Conservation (phyloP, 108 stramenopile species). For the Seminavis robusta region DNA sequence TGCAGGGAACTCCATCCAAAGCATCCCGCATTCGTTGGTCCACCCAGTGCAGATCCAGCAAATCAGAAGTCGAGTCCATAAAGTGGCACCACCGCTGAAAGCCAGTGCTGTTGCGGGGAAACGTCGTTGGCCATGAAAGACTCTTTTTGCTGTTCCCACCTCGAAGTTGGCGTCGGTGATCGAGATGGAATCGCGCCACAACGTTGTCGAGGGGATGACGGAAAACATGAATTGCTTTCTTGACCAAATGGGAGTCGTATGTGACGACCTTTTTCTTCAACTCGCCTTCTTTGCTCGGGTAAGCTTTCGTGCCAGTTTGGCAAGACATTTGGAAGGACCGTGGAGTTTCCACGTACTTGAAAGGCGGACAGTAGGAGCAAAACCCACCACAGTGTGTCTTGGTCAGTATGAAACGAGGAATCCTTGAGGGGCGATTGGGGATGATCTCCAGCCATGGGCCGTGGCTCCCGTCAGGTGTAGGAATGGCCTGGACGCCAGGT, state of each 20-base stretch:
- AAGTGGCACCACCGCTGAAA: constrained; percentile 45
- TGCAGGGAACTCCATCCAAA: constrained; percentile 41
- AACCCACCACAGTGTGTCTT: constrained; percentile 60
- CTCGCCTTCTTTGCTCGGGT: neutral
- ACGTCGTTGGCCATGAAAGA: no score
- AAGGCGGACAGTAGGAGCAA: constrained; percentile 1
- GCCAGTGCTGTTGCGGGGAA: constrained; percentile 34
- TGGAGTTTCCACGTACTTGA: neutral
- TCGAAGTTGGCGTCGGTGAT: constrained; percentile 21
- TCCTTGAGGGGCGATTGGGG: constrained; percentile 16
- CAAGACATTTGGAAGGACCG: constrained; percentile 9
- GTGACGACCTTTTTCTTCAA: constrained; percentile 3
- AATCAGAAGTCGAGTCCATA: constrained; percentile 1
- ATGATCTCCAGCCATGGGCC: constrained; percentile 48
- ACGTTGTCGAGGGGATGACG: constrained; percentile 63
- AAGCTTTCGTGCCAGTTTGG: neutral
- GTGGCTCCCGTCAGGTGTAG: neutral
- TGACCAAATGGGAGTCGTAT: neutral
- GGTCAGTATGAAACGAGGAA: constrained; percentile 41
- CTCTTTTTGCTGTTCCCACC: constrained; percentile 19
- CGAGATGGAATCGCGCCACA: constrained; percentile 54
- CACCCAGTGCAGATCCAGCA: constrained; percentile 20
- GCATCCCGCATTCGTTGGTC: constrained; percentile 23
- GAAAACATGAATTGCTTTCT: constrained; percentile 53
- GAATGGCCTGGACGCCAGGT: constrained; percentile 29